phyloP scores from a whole-genome alignment of 495 filamentous ascomycete species.

The Pseudomonodictys pantanalensis region DNA sequence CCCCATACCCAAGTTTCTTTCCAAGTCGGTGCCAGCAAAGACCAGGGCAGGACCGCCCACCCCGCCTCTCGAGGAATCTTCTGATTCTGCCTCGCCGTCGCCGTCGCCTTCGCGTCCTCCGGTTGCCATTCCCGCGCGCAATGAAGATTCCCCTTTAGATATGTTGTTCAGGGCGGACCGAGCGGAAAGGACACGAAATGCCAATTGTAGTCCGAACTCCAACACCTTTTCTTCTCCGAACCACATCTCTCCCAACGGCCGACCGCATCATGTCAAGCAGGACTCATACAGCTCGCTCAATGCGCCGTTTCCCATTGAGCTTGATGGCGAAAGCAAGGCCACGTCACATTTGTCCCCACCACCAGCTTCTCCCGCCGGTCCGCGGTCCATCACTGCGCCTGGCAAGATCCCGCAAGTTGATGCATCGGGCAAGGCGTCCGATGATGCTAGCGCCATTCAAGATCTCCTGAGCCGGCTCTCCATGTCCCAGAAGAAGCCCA shows the following conservation, averaged over 20 bases:
- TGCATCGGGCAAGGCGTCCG: background rate
- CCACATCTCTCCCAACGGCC: background rate
- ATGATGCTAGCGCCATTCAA: slow-evolving; percentile 16
- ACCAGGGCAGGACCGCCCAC: slow-evolving; percentile 41
- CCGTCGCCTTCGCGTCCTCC: slow-evolving; percentile 31
- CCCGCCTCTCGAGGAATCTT: slow-evolving; percentile 47
- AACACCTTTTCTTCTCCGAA: slow-evolving; percentile 1
- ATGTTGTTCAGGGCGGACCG: slow-evolving; percentile 84
- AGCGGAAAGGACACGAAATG: slow-evolving; percentile 61
- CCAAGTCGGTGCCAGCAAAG: slow-evolving; percentile 71
- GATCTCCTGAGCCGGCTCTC: slow-evolving; percentile 19
- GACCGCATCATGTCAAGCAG: slow-evolving; percentile 33
- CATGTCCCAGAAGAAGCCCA: slow-evolving; percentile 4
- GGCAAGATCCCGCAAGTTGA: slow-evolving; percentile 14
- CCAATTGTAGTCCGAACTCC: slow-evolving; percentile 6
- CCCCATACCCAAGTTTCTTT: slow-evolving; percentile 87
- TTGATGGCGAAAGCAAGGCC: slow-evolving; percentile 50
- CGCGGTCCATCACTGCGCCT: slow-evolving; percentile 29
- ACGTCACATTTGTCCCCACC: slow-evolving; percentile 1
- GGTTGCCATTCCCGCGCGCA: slow-evolving; percentile 47
- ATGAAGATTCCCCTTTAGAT: slow-evolving; percentile 76
- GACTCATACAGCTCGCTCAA: slow-evolving; percentile 44
- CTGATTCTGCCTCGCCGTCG: slow-evolving; percentile 37
- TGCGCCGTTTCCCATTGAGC: slow-evolving; percentile 64
- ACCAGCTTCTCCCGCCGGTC: slow-evolving; percentile 1